These are phyloP conservation scores for Ensete ventricosum DNA, from an alignment of 176 grass and related monocot species.

Conservation along the genomic window DNA sequence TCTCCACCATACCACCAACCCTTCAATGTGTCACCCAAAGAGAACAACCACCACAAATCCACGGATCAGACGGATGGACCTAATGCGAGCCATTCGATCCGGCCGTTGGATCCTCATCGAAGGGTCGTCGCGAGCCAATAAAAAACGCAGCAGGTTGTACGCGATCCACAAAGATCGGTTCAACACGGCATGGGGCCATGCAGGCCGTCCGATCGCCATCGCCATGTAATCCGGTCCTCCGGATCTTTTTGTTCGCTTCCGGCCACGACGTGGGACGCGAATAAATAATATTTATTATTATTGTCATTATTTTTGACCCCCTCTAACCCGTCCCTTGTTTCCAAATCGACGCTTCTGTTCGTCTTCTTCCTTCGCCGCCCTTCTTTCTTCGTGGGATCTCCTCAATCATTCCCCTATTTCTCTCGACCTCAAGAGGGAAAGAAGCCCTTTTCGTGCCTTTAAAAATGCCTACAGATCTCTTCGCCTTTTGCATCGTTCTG, in stretches of 20 bases:
- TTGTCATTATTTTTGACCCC: neutral
- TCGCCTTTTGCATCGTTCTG: neutral
- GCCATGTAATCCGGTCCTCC: neutral
- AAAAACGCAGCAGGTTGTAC: neutral
- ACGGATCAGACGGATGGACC: too few relatives aligned
- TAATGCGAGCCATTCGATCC: neutral
- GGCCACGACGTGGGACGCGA: neutral
- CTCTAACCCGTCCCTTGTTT: neutral
- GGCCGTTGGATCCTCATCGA: neutral
- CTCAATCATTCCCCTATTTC: neutral
- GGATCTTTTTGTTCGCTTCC: conserved; percentile 10
- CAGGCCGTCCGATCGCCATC: conserved; percentile 1
- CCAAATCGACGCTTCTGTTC: conserved; percentile 1
- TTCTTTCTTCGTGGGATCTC: neutral
- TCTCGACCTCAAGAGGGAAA: neutral
- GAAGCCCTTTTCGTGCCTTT: neutral
- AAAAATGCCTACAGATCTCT: conserved; percentile 6
- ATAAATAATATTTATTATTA: neutral
- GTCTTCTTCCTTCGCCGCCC: neutral
- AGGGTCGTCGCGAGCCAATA: neutral
- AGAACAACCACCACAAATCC: neutral
- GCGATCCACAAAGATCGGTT: neutral
- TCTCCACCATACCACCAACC: neutral
- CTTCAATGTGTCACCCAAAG: neutral
- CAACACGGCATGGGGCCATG: neutral